Evolutionary conservation across 2,329 filamentous ascomycete genomes (phyloP).

Genomic region (Aspergillus costaricaensis): DNA sequence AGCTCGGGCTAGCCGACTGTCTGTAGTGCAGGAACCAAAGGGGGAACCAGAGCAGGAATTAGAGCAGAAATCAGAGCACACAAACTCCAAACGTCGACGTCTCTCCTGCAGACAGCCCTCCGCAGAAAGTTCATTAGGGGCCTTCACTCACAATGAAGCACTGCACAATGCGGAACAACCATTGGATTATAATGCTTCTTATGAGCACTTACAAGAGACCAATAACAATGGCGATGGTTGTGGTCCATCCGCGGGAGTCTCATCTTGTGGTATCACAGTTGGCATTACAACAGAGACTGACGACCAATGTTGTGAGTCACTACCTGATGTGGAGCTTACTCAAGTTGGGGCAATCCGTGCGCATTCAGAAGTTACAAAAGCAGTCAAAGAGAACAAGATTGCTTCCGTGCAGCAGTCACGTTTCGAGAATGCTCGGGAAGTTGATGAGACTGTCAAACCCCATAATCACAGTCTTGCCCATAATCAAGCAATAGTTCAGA

Average conservation of each 20-base stretch:
- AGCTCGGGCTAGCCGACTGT: slow-evolving; percentile 23
- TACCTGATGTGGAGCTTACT: background rate
- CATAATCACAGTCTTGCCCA: slow-evolving; percentile 7
- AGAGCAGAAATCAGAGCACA: slow-evolving; percentile 6
- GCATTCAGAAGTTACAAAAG: background rate
- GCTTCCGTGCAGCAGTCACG: too few relatives aligned
- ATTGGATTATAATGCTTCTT: background rate
- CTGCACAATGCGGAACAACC: background rate
- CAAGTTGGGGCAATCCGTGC: background rate
- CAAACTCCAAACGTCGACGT: slow-evolving; percentile 27
- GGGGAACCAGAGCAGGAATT: slow-evolving; percentile 3
- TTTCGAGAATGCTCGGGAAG: background rate
- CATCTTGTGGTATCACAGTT: background rate
- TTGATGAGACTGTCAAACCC: background rate
- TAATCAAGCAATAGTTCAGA: slow-evolving; percentile 57
- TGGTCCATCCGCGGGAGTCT: background rate
- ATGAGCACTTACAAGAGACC: background rate
- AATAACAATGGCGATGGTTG: background rate
- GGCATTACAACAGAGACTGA: background rate
- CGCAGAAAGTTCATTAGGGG: background rate
- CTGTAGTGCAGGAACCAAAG: slow-evolving; percentile 3
- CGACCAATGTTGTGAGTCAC: background rate
- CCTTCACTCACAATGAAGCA: background rate
- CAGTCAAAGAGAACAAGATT: background rate
- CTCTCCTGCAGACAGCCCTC: slow-evolving; percentile 20